Evolutionary conservation across 2,329 filamentous ascomycete genomes (phyloP), one percentile per base, ranked within the genome.

Genomic region (Raffaelea ambrosiae): DNA sequence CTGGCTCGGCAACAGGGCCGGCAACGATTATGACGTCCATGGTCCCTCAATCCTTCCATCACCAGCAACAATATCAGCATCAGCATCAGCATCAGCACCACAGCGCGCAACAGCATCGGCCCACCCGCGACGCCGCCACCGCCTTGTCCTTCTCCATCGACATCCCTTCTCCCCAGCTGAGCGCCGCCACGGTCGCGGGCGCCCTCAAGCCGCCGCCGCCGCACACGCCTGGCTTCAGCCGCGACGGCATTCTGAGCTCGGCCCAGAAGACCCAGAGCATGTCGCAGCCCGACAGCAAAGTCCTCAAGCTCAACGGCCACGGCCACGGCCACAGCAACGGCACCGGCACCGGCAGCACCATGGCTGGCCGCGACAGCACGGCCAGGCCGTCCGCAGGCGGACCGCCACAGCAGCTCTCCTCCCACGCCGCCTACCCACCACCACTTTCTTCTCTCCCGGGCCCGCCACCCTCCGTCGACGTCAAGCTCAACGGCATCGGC

Each of bases 261-360:
- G 72, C 74, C 26, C 73, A 75, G 54, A 79, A 77, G 55, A 66
- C 74, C 38, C 66, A 75, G 18, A 75, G 78, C 55, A 61, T 76
- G 47, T 78, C 79, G 57, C 70, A 74, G 3, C 74, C 72, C 26
- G 7, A 7, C 13, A 13, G 26, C 26, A 7, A 29, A 13, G 26
- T 13, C 26, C 13, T 13, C 7, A 29, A 29, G 26, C 26, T 29
- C 7, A 29, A 29, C 26, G 26, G 26, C 26, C n/a, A n/a, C n/a
- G n/a, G n/a, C n/a, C n/a, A n/a, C n/a, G n/a, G n/a, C n/a, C n/a
- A n/a, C n/a, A n/a, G n/a, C n/a, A n/a, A n/a, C n/a, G n/a, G n/a
- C n/a, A n/a, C n/a, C n/a, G n/a, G n/a, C n/a, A n/a, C n/a, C n/a
- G n/a, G n/a, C n/a, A n/a, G n/a, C n/a, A n/a, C n/a, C n/a, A n/a